Percentiles rank a stretch among this genome's conserved stretches.
Evolutionary conservation across 257 asterid genomes (phyloP).

Genomic region (Orobanche coerulescens): DNA sequence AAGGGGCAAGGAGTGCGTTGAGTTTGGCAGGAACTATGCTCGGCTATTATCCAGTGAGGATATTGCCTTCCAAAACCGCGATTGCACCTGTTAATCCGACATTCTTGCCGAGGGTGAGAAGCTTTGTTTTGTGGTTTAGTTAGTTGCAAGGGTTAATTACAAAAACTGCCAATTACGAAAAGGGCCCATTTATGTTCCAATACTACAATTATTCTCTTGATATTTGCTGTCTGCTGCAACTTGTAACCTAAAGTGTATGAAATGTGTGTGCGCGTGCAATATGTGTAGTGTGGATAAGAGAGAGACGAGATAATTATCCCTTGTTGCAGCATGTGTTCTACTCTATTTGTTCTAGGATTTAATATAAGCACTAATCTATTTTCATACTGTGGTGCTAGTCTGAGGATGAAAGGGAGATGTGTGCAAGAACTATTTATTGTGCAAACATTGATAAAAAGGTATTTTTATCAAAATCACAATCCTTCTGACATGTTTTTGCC

Average conservation of each 20-base stretch:
- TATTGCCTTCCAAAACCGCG: conserved; percentile 74
- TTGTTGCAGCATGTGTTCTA: neutral
- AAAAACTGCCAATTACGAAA: neutral
- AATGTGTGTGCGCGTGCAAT: no score
- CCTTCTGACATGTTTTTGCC: conserved; percentile 2
- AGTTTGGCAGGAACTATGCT: conserved; percentile 71
- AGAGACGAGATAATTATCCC: no score
- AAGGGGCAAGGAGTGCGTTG: conserved; percentile 63
- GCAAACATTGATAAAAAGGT: conserved; percentile 76
- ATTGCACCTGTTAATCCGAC: conserved; percentile 74
- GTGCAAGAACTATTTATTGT: conserved; percentile 76
- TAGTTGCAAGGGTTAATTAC: neutral
- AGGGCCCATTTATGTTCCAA: no score
- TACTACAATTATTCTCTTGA: no score
- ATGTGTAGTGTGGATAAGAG: no score
- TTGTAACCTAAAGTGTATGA: neutral
- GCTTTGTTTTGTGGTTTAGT: neutral
- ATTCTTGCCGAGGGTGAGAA: conserved; percentile 58
- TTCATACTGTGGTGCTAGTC: conserved; percentile 34
- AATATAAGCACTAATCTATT: conserved; percentile 22
- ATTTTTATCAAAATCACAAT: conserved; percentile 3
- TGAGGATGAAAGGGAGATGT: conserved; percentile 84
- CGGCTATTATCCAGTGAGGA: conserved; percentile 65
- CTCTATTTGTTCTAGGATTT: conserved; percentile 1
- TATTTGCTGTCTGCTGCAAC: neutral